Conservation (phyloP, 2,329 filamentous ascomycete genomes). For the Apiospora rasikravindrae region DNA sequence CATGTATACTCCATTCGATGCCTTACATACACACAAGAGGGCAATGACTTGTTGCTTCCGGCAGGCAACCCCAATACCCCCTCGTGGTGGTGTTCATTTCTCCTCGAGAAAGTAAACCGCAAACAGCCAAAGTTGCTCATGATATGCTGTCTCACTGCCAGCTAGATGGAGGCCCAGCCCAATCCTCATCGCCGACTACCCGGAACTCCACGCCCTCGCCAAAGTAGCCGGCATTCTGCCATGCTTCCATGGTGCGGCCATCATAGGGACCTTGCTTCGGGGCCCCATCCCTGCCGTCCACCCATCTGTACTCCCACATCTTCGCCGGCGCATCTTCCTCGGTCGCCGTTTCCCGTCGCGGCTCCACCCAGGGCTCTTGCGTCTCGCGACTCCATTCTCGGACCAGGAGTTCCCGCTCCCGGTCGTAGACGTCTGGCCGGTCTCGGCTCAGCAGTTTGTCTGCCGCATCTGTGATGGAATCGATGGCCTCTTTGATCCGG, state of each 20-base stretch:
- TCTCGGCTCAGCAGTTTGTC: slow-evolving; percentile 85
- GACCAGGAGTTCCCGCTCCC: slow-evolving; percentile 81
- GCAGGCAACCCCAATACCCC: too few relatives aligned
- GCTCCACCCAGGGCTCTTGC: slow-evolving; percentile 79
- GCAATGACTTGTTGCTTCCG: background rate
- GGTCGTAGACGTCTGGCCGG: slow-evolving; percentile 89
- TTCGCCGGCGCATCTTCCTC: slow-evolving; percentile 32
- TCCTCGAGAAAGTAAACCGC: too few relatives aligned
- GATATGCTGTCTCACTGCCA: background rate
- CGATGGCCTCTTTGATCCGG: slow-evolving; percentile 74
- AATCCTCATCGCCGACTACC: slow-evolving; percentile 59
- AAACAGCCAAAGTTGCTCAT: background rate
- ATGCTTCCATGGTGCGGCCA: slow-evolving; percentile 82
- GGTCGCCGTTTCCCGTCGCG: slow-evolving; percentile 34
- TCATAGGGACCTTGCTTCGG: slow-evolving; percentile 88
- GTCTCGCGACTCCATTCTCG: slow-evolving; percentile 85
- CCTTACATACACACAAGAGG: background rate
- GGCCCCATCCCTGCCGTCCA: slow-evolving; percentile 81
- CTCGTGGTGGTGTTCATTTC: too few relatives aligned
- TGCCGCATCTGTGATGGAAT: slow-evolving; percentile 85
- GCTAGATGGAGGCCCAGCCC: slow-evolving; percentile 44
- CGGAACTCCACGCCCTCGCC: slow-evolving; percentile 85
- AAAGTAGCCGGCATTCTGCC: slow-evolving; percentile 93
- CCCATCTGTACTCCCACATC: slow-evolving; percentile 94
- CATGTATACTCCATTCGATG: background rate